Conservation (phyloP, 75 land plant species). For the Gnetum montanum region DNA sequence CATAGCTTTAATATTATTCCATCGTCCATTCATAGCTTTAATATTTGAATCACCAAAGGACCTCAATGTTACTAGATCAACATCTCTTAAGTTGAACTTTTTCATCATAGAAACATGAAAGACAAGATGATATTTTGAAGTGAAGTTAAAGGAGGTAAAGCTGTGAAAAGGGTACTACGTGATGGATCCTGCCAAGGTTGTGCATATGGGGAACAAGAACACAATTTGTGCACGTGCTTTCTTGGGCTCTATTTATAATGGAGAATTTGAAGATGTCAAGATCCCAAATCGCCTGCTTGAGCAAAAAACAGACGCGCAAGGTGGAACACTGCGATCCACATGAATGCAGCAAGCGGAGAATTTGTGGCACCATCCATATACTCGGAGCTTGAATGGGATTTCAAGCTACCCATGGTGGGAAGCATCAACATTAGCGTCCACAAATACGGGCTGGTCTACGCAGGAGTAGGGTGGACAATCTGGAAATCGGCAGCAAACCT, state of each 20-base stretch:
- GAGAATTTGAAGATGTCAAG: conserved; percentile 66
- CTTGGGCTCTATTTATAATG: conserved; percentile 59
- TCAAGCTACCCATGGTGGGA: conserved; percentile 46
- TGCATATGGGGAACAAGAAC: conserved; percentile 57
- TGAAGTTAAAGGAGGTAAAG: conserved; percentile 52
- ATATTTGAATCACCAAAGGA: too few relatives aligned
- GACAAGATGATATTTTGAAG: conserved; percentile 67
- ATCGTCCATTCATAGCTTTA: too few relatives aligned
- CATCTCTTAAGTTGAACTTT: too few relatives aligned
- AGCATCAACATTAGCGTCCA: conserved; percentile 76
- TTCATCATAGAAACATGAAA: too few relatives aligned
- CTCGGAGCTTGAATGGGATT: conserved; percentile 65
- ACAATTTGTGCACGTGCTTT: conserved; percentile 60
- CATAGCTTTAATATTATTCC: too few relatives aligned
- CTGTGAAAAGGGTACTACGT: conserved; percentile 47
- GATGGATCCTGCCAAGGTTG: conserved; percentile 65
- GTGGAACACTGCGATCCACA: conserved; percentile 59
- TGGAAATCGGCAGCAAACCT: conserved; percentile 60
- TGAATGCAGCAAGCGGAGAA: conserved; percentile 67
- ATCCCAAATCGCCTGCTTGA: conserved; percentile 34
- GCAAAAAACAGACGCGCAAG: conserved; percentile 61
- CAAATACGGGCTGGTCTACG: conserved; percentile 69
- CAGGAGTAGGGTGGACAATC: conserved; percentile 70
- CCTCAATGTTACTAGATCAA: too few relatives aligned
- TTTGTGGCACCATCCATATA: conserved; percentile 61